Evolutionary conservation across 495 filamentous ascomycete species (phyloP).

Genomic region (Hypoxylon subgilvum): DNA sequence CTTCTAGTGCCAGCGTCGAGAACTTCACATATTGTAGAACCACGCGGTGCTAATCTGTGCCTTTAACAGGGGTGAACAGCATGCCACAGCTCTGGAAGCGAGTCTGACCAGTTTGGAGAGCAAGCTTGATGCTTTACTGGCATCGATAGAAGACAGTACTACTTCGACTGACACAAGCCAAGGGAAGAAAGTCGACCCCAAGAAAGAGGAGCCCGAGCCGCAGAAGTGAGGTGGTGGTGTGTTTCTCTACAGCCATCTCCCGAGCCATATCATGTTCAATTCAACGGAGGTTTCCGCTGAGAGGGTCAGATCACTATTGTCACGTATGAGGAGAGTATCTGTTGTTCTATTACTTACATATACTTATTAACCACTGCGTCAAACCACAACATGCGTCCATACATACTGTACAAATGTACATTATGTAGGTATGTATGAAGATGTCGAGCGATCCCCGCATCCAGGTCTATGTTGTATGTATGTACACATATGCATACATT

Average conservation of each 20-base stretch:
- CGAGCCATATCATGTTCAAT: constrained; percentile 10
- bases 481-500: too few species aligned
- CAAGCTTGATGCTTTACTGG: constrained; percentile 61
- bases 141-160: constrained; percentile 43
- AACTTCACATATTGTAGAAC: constrained; percentile 6
- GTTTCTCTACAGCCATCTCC: constrained; percentile 9
- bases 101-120: constrained; percentile 57
- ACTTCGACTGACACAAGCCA: neutral
- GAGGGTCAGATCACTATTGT: too few species aligned
- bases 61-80: constrained; percentile 58
- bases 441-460: too few species aligned
- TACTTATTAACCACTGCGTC: too few species aligned
- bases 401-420: too few species aligned
- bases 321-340: too few species aligned
- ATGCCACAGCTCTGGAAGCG: constrained; percentile 60
- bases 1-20: neutral
- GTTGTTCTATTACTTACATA: too few species aligned
- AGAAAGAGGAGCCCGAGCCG: constrained; percentile 16
- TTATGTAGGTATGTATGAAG: too few species aligned
- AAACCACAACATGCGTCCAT: too few species aligned
- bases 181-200: neutral
- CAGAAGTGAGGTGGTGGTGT: constrained; percentile 15
- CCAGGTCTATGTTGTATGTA: too few species aligned
- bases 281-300: neutral
- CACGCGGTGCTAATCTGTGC: constrained; percentile 21